phyloP scores from a whole-genome alignment of 345 rosid genomes.

The Hypericum androsaemum region DNA sequence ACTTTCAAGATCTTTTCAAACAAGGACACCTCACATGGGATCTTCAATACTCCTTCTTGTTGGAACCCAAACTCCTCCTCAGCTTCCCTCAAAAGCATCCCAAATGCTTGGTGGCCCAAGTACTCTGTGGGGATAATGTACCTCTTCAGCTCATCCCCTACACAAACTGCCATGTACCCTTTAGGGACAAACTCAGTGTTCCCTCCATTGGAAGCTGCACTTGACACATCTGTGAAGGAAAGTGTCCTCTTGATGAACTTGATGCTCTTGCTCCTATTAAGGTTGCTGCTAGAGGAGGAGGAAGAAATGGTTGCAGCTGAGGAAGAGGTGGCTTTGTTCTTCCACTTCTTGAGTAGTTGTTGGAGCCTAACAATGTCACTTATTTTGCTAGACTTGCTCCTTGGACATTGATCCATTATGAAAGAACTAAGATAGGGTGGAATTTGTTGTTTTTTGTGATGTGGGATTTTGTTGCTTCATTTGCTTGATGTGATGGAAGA shows the following conservation, averaged over 20 bases:
- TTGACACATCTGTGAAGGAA: conserved; percentile 13
- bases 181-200: conserved; percentile 2
- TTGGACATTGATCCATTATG: not conserved
- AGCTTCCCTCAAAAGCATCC: not conserved
- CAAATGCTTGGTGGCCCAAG: conserved; percentile 1
- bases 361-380: conserved; percentile 23
- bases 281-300: not conserved
- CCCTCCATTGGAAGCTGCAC: not conserved
- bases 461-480: no score
- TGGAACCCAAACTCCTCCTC: conserved; percentile 6
- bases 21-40: not conserved
- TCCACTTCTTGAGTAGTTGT: conserved; percentile 23
- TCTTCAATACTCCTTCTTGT: not conserved
- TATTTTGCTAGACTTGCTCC: conserved; percentile 12
- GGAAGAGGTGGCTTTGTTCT: conserved; percentile 8
- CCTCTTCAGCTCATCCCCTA: conserved; percentile 2
- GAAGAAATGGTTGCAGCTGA: not conserved
- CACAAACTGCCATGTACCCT: not conserved
- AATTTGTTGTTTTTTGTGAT: no score
- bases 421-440: no score
- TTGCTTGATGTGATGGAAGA: no score
- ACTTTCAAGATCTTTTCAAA: not conserved
- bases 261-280: conserved; percentile 6
- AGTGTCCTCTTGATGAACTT: conserved; percentile 23
- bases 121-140: not conserved